phyloP scores from a whole-genome alignment of 805 yeast genomes.

The Vanderwaltozyma polyspora region DNA sequence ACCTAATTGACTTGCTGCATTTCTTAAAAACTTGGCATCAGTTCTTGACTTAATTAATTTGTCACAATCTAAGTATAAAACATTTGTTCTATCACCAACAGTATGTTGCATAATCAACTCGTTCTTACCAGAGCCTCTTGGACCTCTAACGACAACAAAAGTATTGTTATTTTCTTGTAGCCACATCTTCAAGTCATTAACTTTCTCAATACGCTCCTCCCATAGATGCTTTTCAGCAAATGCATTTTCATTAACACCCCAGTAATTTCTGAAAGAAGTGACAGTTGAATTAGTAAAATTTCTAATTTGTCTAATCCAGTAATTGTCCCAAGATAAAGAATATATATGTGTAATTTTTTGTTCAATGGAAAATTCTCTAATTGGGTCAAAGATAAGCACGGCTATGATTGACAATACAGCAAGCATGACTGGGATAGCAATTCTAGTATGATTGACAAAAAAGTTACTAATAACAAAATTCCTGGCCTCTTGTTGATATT shows the following conservation, averaged over 20 bases:
- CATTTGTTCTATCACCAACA: conserved; percentile 46
- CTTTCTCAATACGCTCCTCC: conserved; percentile 60
- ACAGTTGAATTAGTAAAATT: conserved; percentile 31
- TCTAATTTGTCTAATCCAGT: conserved; percentile 25
- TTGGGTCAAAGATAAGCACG: conserved; percentile 84
- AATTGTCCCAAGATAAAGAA: conserved; percentile 38
- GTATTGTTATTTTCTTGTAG: conserved; percentile 82
- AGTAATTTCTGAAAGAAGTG: conserved; percentile 27
- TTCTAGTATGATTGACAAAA: conserved; percentile 65
- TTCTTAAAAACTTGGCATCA: conserved; percentile 55
- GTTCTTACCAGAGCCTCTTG: conserved; percentile 89
- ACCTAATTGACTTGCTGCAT: conserved; percentile 68
- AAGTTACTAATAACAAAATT: conserved; percentile 34
- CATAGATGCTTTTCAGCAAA: conserved; percentile 34
- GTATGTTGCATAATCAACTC: conserved; percentile 64
- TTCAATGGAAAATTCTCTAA: conserved; percentile 68
- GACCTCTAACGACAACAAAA: conserved; percentile 82
- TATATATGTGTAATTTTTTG: conserved; percentile 57
- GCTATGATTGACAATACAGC: conserved; percentile 76
- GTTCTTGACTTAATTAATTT: conserved; percentile 58
- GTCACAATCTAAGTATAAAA: conserved; percentile 71
- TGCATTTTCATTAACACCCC: conserved; percentile 25
- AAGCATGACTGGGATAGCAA: conserved; percentile 67
- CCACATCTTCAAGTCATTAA: conserved; percentile 65
- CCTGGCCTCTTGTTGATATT: conserved; percentile 44